Evolutionary conservation across 2,329 filamentous ascomycete species (phyloP), one percentile per base, ranked within the genome.

Genomic region (Colletotrichum magnum): DNA sequence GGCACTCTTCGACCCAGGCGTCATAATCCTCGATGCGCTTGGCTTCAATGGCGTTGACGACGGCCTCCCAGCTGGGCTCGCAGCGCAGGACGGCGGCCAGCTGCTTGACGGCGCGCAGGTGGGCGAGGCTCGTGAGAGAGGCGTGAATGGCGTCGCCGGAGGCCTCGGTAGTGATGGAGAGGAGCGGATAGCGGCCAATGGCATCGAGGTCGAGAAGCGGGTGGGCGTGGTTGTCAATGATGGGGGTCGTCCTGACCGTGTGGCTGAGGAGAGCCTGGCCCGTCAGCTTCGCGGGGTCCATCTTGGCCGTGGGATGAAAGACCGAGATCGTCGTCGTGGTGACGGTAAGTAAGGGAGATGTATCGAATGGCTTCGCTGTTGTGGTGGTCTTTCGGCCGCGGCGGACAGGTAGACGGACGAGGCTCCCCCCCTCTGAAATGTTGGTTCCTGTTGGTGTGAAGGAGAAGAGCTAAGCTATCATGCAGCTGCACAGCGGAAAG

Each of bases 211-310:
- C 86, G 10, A 94, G 85, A 1, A 94, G 83, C 32, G 92, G 91
- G 72, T 93, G 92, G 3, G 90, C 90, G 75, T 94, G 92, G 73
- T 93, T 89, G 79, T 94, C 92, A 77, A 94, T 90, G 73, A 93
- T 88, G 3, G 92, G 91, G 24, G 86, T 89, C 21, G 76, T 81
- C 32, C 82, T 78, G 65, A 90, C 87, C 60, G 82, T 83, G 18
- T 75, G 75, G 39, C 74, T 75, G 7, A 83, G 72, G 45, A 71
- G 71, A 45, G 71, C 71, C 61, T 72, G 71, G 32, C 71, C 71
- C 28, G 71, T 72, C 13, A 72, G 71, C 65, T 66, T 69, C 7
- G 71, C 68, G 45, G 64, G 69, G 67, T 70, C 67, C 69, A 71
- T 71, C 28, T 24, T 68, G 16, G 67, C 62, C 32, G 32, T 12